A percentile compares a stretch with the other conserved stretches of the same genome.
Evolutionary conservation across 768 basidiomycete species (phyloP).

Genomic region (Kwoniella dejecticola): DNA sequence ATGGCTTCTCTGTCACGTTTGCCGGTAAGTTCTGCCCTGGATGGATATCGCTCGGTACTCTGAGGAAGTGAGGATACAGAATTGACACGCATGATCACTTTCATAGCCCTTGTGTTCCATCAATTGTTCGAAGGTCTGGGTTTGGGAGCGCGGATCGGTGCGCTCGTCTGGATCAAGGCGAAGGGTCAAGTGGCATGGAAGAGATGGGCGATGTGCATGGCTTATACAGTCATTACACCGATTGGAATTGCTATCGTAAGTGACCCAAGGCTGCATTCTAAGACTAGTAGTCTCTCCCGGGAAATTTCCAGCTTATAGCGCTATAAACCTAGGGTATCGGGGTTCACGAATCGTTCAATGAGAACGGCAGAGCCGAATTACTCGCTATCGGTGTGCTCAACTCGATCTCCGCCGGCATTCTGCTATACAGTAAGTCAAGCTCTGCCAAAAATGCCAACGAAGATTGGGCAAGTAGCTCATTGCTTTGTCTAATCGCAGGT

Average conservation of each 20-base stretch:
- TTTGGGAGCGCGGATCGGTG: conserved; percentile 13
- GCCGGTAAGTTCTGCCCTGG: conserved; percentile 6
- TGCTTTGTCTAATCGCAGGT: neutral
- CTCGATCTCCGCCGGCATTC: conserved; percentile 13
- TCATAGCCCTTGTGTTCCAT: conserved; percentile 11
- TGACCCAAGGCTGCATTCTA: neutral
- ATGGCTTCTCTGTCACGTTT: conserved; percentile 8
- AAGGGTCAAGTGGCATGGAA: conserved; percentile 2
- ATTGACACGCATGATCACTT: neutral
- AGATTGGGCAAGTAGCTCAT: neutral
- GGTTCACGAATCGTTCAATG: conserved; percentile 16
- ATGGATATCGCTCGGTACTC: too few relatives aligned
- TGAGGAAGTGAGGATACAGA: too few relatives aligned
- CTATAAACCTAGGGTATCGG: conserved; percentile 19
- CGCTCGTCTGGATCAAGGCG: neutral
- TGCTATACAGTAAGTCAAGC: conserved; percentile 10
- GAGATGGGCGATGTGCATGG: conserved; percentile 14
- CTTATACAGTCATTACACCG: conserved; percentile 13
- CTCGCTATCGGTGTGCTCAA: conserved; percentile 14
- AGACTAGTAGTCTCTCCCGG: too few relatives aligned
- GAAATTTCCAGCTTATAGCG: too few relatives aligned
- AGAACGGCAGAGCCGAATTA: conserved; percentile 9
- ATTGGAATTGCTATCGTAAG: conserved; percentile 14
- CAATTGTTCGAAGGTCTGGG: conserved; percentile 15
- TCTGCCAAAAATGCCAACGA: neutral